These are phyloP conservation scores for Zygosaccharomyces bisporus DNA, from an alignment of 805 yeast species.

Conservation along the genomic window DNA sequence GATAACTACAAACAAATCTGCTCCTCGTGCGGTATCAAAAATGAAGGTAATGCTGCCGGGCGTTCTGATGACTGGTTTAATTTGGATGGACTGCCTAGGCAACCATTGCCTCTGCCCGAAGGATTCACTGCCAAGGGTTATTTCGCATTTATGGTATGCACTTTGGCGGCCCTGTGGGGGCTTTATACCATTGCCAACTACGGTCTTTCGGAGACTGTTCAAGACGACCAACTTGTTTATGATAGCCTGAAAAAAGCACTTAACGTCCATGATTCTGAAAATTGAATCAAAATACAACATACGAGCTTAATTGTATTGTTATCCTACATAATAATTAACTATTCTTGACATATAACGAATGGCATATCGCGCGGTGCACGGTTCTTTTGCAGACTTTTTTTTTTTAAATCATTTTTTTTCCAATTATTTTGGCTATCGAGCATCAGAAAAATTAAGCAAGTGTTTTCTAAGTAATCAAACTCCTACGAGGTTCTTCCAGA, in stretches of 20 bases:
- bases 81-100: slow-evolving; percentile 56
- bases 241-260: slow-evolving; percentile 39
- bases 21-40: slow-evolving; percentile 42
- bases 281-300: background rate
- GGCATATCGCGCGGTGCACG: slow-evolving; percentile 8
- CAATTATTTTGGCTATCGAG: background rate
- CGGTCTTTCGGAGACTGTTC: slow-evolving; percentile 60
- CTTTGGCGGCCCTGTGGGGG: slow-evolving; percentile 57
- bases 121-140: slow-evolving; percentile 74
- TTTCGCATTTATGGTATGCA: slow-evolving; percentile 53
- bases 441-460: background rate
- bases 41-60: slow-evolving; percentile 73
- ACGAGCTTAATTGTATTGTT: background rate
- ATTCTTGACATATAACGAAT: background rate
- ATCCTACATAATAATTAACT: background rate
- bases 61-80: slow-evolving; percentile 51
- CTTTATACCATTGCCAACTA: slow-evolving; percentile 54
- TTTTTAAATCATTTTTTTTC: background rate
- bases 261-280: slow-evolving; percentile 24
- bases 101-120: slow-evolving; percentile 57
- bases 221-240: slow-evolving; percentile 44
- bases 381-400: slow-evolving; percentile 9
- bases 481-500: background rate
- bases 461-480: background rate
- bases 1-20: slow-evolving; percentile 51